Evolutionary conservation across 176 grass and related monocot genomes (phyloP).

Genomic region (Rhynchospora pubera): DNA sequence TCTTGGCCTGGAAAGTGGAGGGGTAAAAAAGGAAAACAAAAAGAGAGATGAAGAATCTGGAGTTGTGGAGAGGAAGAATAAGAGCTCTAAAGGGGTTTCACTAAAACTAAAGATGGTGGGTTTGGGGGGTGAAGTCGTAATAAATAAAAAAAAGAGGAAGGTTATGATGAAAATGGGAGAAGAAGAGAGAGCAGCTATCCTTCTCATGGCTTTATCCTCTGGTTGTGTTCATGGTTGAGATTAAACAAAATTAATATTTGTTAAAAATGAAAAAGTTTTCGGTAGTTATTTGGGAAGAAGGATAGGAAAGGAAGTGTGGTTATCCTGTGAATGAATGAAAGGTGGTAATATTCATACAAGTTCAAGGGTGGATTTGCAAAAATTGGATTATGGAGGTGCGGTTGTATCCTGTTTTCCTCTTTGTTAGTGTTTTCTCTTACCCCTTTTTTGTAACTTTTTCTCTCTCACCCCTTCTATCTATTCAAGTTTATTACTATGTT

Average conservation of each 20-base stretch:
- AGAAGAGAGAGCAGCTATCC: slow-evolving; percentile 51
- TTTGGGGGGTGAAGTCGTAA: slow-evolving; percentile 5
- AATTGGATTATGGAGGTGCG: slow-evolving; percentile 1
- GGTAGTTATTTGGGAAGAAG: not conserved
- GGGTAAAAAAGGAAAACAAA: slow-evolving; percentile 11
- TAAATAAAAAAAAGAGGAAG: slow-evolving; percentile 56
- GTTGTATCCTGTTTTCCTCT: not conserved
- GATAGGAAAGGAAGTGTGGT: slow-evolving; percentile 5
- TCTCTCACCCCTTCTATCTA: not conserved
- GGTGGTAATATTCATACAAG: not conserved
- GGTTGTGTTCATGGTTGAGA: slow-evolving; percentile 54
- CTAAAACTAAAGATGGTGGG: slow-evolving; percentile 28
- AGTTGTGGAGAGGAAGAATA: not conserved
- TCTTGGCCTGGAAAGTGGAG: slow-evolving; percentile 36
- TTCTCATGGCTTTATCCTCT: slow-evolving; percentile 88
- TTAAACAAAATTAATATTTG: not conserved
- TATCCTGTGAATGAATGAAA: not conserved
- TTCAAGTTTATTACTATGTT: slow-evolving; percentile 17
- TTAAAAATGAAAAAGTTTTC: slow-evolving; percentile 7
- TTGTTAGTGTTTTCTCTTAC: not conserved
- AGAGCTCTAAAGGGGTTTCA: not conserved
- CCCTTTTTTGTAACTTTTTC: not conserved
- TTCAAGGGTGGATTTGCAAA: slow-evolving; percentile 4
- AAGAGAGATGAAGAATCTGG: not conserved
- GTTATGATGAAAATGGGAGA: slow-evolving; percentile 63